phyloP scores from a whole-genome alignment of 257 asterid genomes.

The Gentiana macrophylla region DNA sequence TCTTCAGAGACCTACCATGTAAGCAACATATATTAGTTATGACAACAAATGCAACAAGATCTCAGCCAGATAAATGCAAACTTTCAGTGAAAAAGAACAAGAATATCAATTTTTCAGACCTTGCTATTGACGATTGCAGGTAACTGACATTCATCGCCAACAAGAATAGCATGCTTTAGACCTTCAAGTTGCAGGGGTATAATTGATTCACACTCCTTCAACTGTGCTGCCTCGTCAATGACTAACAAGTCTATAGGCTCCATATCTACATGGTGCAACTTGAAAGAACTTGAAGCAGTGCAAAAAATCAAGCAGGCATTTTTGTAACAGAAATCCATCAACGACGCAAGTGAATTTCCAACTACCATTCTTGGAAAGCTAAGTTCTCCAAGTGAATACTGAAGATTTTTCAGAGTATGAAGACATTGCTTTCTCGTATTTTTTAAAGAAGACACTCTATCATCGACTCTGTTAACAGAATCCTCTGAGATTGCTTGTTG shows the following conservation, averaged over 20 bases:
- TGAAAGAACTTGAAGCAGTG: constrained; percentile 39
- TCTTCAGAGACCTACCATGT: constrained; percentile 24
- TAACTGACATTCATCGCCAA: constrained; percentile 51
- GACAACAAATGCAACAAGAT: not conserved
- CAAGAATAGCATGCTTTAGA: constrained; percentile 35
- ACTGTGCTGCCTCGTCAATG: constrained; percentile 59
- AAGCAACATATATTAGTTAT: not conserved
- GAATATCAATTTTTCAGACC: constrained; percentile 12
- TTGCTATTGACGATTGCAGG: constrained; percentile 45
- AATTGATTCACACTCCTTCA: constrained; percentile 44
- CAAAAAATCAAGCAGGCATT: constrained; percentile 43
- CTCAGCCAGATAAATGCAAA: not conserved
- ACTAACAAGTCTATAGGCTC: constrained; percentile 34
- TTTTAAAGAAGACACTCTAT: constrained; percentile 8
- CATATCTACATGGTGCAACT: constrained; percentile 19
- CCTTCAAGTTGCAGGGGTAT: constrained; percentile 43
- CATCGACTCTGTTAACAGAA: constrained; percentile 1
- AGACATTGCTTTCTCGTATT: constrained; percentile 17
- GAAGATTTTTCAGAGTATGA: constrained; percentile 20
- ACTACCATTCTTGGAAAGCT: constrained; percentile 17
- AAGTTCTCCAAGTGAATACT: constrained; percentile 17
- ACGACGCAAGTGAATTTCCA: not conserved
- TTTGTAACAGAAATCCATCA: constrained; percentile 26
- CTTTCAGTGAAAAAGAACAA: not conserved
- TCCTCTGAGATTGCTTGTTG: not conserved